Percentiles rank a stretch among this genome's conserved stretches.
Evolutionary conservation across 2,329 filamentous ascomycete genomes (phyloP).

Genomic region (Verticillium zaregamsianum): DNA sequence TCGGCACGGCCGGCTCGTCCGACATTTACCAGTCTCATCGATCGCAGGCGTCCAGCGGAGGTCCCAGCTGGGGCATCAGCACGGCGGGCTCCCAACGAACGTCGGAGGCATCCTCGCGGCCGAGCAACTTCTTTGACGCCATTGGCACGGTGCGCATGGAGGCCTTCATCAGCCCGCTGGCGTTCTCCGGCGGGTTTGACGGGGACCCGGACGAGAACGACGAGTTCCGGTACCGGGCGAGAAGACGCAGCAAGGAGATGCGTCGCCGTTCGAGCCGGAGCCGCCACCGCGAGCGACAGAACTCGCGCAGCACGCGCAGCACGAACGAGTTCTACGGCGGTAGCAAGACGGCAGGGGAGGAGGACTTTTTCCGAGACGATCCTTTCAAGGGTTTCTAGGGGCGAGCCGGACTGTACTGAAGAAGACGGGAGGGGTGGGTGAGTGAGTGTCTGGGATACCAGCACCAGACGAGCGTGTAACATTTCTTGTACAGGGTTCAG

Average conservation of each 20-base stretch:
- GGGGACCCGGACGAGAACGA: slow-evolving; percentile 46
- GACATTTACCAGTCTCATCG: slow-evolving; percentile 56
- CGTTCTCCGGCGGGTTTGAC: slow-evolving; percentile 38
- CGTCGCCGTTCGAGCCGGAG: slow-evolving; percentile 50
- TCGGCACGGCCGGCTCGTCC: slow-evolving; percentile 55
- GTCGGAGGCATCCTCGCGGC: slow-evolving; percentile 49
- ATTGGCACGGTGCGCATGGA: slow-evolving; percentile 95
- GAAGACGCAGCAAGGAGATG: slow-evolving; percentile 52
- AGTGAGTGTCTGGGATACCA: not conserved
- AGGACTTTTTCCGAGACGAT: slow-evolving; percentile 56
- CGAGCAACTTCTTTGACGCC: slow-evolving; percentile 73
- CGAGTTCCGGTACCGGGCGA: slow-evolving; percentile 41
- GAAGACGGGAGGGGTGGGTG: not conserved
- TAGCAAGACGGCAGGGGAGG: slow-evolving; percentile 44
- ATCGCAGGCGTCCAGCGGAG: slow-evolving; percentile 34
- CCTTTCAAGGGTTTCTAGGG: slow-evolving; percentile 58
- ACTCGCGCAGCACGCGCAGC: slow-evolving; percentile 37
- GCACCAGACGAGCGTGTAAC: not conserved
- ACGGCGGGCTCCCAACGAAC: slow-evolving; percentile 44
- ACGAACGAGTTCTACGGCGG: slow-evolving; percentile 46
- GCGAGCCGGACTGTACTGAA: not conserved
- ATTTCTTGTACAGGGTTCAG: not conserved
- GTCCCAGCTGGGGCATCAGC: slow-evolving; percentile 39
- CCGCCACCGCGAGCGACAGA: slow-evolving; percentile 48
- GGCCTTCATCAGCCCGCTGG: slow-evolving; percentile 75